Conservation (phyloP, 306 rosid genomes). For the Chamaecrista fasciculata region DNA sequence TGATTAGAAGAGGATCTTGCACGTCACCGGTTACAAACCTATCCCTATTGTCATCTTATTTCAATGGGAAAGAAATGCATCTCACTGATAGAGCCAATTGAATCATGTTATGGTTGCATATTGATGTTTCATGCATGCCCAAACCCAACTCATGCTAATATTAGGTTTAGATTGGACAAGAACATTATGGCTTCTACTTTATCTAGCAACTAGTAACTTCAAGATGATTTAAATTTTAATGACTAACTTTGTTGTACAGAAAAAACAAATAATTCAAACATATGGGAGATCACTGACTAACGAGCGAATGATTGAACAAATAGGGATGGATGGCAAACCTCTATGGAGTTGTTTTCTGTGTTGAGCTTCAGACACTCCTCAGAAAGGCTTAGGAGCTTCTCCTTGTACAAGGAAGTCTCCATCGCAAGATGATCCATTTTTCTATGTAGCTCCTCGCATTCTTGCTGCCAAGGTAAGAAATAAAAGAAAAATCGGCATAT, state of each 20-base stretch:
- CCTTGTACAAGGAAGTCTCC: conserved; percentile 16
- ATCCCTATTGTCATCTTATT: background rate
- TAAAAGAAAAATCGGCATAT: background rate
- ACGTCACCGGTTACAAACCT: background rate
- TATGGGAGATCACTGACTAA: background rate
- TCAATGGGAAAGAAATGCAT: background rate
- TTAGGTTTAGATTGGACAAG: background rate
- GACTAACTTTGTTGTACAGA: background rate
- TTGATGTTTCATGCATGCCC: background rate
- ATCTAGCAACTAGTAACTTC: background rate
- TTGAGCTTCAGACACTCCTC: conserved; percentile 27
- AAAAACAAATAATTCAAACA: background rate
- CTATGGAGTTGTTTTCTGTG: conserved; percentile 31
- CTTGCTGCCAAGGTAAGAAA: conserved; percentile 33
- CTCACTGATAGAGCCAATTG: background rate
- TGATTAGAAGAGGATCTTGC: too few species aligned
- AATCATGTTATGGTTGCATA: background rate
- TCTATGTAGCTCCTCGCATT: conserved; percentile 28
- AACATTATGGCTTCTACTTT: background rate
- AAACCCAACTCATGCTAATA: background rate
- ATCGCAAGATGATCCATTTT: background rate
- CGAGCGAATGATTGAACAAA: background rate
- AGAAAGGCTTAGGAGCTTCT: conserved; percentile 27
- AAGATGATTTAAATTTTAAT: conserved; percentile 14
- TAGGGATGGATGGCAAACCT: conserved; percentile 39